A percentile compares a stretch with the other conserved stretches of the same genome.
phyloP scores from a whole-genome alignment of 345 rosid genomes.

The Pseudoturritis turrita region DNA sequence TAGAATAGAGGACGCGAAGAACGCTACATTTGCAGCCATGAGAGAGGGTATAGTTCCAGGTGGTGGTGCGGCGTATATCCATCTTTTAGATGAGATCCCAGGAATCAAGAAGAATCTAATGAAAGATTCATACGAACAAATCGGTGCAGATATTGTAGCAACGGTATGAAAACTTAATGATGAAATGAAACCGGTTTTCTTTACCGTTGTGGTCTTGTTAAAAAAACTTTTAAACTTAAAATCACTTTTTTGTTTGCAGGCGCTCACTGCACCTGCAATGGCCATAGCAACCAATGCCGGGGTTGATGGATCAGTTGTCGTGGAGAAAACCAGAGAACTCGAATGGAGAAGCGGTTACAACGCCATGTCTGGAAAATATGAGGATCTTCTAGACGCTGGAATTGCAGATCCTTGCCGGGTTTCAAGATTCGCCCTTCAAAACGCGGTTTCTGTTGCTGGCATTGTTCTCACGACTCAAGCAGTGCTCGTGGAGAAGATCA shows the following conservation, averaged over 20 bases:
- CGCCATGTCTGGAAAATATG: conserved; percentile 66
- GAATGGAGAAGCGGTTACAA: conserved; percentile 77
- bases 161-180: conserved; percentile 38
- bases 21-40: conserved; percentile 92
- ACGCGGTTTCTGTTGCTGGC: conserved; percentile 79
- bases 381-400: conserved; percentile 70
- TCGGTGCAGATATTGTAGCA: conserved; percentile 72
- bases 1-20: conserved; percentile 84
- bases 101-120: conserved; percentile 45
- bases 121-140: conserved; percentile 60
- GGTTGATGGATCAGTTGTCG: conserved; percentile 67
- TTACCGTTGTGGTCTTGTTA: background rate
- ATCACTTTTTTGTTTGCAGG: conserved; percentile 37
- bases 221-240: background rate
- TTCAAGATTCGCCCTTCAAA: conserved; percentile 73
- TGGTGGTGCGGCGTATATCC: conserved; percentile 83
- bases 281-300: conserved; percentile 80
- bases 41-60: conserved; percentile 91
- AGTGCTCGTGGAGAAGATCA: conserved; percentile 63
- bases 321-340: conserved; percentile 52
- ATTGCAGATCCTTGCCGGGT: conserved; percentile 76
- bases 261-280: conserved; percentile 71
- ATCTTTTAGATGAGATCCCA: conserved; percentile 54
- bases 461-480: conserved; percentile 81
- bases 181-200: background rate